Evolutionary conservation across 129 eudicot species (phyloP).

Genomic region (Tagetes erecta): DNA sequence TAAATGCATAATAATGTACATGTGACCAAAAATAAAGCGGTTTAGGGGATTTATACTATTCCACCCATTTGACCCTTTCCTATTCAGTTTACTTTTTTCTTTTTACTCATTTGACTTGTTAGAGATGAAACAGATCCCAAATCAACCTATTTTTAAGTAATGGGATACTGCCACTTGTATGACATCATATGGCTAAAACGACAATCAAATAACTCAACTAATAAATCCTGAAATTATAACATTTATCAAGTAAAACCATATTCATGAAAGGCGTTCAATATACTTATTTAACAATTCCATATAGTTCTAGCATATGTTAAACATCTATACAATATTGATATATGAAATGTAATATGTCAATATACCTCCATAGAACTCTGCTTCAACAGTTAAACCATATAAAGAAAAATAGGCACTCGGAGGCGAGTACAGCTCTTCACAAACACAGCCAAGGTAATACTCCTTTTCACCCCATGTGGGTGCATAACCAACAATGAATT

Average conservation of each 20-base stretch:
- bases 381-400: slow-evolving; percentile 65
- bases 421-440: slow-evolving; percentile 86
- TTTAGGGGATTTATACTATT: no score
- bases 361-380: slow-evolving; percentile 77
- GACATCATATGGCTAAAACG: background rate
- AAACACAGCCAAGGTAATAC: slow-evolving; percentile 82
- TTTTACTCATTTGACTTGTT: no score
- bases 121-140: no score
- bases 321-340: no score
- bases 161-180: background rate
- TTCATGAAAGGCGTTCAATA: no score
- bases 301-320: no score
- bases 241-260: no score
- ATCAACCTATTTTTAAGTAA: no score
- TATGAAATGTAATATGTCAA: background rate
- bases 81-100: background rate
- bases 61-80: no score
- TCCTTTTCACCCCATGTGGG: slow-evolving; percentile 77
- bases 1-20: no score
- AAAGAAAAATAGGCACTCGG: slow-evolving; percentile 83
- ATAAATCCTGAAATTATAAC: background rate
- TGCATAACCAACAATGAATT: slow-evolving; percentile 70
- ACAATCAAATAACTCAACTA: background rate
- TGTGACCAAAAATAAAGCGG: no score
- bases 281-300: no score